Percentiles rank a stretch among this genome's conserved stretches.
Evolutionary conservation across 116 monocot species (phyloP).

Genomic region (Papilionanthe hybrid): DNA sequence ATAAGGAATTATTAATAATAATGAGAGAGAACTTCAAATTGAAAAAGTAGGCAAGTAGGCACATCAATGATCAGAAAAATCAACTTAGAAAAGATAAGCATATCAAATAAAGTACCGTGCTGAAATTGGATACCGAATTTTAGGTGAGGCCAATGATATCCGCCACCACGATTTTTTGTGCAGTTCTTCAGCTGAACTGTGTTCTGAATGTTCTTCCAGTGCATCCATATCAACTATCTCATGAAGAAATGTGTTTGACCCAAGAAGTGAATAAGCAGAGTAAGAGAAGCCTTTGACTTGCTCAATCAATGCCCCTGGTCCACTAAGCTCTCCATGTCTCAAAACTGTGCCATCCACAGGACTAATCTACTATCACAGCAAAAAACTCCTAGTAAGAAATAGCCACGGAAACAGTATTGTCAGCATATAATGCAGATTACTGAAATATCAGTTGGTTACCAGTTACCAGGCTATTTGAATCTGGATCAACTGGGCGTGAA

Average conservation of each 20-base stretch:
- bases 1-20: background rate
- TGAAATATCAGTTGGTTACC: slow-evolving; percentile 57
- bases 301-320: slow-evolving; percentile 68
- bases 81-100: background rate
- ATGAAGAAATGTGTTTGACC: slow-evolving; percentile 62
- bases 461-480: slow-evolving; percentile 96
- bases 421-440: background rate
- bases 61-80: background rate
- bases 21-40: background rate
- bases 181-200: slow-evolving; percentile 20
- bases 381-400: slow-evolving; percentile 2
- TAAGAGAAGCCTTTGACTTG: slow-evolving; percentile 99
- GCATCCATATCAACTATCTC: slow-evolving; percentile 27
- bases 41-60: background rate
- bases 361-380: slow-evolving; percentile 53
- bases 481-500: slow-evolving; percentile 59
- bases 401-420: background rate
- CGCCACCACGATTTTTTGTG: slow-evolving; percentile 68
- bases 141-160: slow-evolving; percentile 78
- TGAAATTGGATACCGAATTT: slow-evolving; percentile 34
- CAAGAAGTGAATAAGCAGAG: slow-evolving; percentile 85
- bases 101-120: background rate
- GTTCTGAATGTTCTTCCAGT: slow-evolving; percentile 24
- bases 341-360: slow-evolving; percentile 87
- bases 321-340: slow-evolving; percentile 61